Conservation (phyloP, 768 basidiomycete genomes). For the Suillus occidentalis region DNA sequence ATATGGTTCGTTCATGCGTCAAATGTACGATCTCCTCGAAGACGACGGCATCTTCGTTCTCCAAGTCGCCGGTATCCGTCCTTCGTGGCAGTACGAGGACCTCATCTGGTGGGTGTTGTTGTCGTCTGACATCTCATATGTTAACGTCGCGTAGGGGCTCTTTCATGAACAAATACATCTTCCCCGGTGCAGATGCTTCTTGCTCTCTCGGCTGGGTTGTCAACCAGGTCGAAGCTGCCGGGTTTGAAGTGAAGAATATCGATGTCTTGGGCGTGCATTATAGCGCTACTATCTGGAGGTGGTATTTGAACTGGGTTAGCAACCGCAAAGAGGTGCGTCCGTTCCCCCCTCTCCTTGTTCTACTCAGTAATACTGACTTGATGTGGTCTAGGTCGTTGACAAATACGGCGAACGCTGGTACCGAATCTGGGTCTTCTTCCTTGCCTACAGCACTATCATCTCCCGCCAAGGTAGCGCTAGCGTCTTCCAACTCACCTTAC, state of each 20-base stretch:
- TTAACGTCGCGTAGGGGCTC: constrained; percentile 61
- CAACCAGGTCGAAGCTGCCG: constrained; percentile 80
- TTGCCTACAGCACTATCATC: constrained; percentile 86
- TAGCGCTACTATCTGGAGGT: constrained; percentile 83
- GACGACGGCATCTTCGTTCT: constrained; percentile 94
- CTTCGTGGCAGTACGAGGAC: constrained; percentile 98
- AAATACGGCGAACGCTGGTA: constrained; percentile 53
- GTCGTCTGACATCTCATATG: background rate
- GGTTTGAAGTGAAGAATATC: constrained; percentile 95
- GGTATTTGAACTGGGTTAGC: constrained; percentile 97
- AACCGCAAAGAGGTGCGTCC: constrained; percentile 78
- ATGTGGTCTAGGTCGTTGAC: constrained; percentile 18
- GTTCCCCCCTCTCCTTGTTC: no score
- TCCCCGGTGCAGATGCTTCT: constrained; percentile 97
- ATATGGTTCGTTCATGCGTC: constrained; percentile 83
- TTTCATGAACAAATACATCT: constrained; percentile 98
- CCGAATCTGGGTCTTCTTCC: constrained; percentile 96
- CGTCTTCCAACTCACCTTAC: constrained; percentile 95
- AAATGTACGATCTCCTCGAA: constrained; percentile 91
- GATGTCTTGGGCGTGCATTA: constrained; percentile 99
- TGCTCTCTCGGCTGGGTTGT: constrained; percentile 97
- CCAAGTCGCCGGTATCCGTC: constrained; percentile 96
- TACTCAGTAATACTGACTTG: background rate
- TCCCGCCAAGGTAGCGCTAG: constrained; percentile 87
- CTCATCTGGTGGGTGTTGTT: constrained; percentile 71